Conservation (phyloP, 2,329 filamentous ascomycete species). For the Delphinella strobiligena region DNA sequence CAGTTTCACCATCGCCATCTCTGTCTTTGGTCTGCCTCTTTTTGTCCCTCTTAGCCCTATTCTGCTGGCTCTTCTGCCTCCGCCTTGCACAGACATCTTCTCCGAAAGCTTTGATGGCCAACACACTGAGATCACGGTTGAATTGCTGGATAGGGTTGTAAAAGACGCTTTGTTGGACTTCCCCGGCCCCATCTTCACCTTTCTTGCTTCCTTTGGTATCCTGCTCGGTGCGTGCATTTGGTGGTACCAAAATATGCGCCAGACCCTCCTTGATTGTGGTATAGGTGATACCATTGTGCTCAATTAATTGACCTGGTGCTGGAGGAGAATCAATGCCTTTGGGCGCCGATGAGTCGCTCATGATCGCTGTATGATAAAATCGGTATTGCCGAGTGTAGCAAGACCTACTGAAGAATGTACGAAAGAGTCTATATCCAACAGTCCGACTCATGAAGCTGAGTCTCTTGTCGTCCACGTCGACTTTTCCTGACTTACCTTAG, state of each 20-base stretch:
- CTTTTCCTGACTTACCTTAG: background rate
- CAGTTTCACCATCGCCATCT: constrained; percentile 22
- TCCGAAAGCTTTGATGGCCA: constrained; percentile 82
- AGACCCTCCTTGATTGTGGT: constrained; percentile 53
- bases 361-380: constrained; percentile 1
- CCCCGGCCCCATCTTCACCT: constrained; percentile 37
- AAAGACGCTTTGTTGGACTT: constrained; percentile 68
- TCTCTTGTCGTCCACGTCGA: background rate
- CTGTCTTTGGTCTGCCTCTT: constrained; percentile 21
- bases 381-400: background rate
- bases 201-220: constrained; percentile 35
- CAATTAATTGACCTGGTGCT: constrained; percentile 18
- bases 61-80: constrained; percentile 7
- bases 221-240: constrained; percentile 34
- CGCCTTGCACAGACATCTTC: constrained; percentile 40
- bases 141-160: constrained; percentile 99
- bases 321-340: constrained; percentile 12
- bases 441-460: background rate
- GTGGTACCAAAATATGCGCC: constrained; percentile 55
- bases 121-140: constrained; percentile 86
- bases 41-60: constrained; percentile 8
- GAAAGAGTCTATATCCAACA: background rate
- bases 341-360: constrained; percentile 3
- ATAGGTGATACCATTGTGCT: constrained; percentile 21
- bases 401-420: background rate